phyloP scores from a whole-genome alignment of 352 stramenopile genomes.

The Pythium apleroticum region DNA sequence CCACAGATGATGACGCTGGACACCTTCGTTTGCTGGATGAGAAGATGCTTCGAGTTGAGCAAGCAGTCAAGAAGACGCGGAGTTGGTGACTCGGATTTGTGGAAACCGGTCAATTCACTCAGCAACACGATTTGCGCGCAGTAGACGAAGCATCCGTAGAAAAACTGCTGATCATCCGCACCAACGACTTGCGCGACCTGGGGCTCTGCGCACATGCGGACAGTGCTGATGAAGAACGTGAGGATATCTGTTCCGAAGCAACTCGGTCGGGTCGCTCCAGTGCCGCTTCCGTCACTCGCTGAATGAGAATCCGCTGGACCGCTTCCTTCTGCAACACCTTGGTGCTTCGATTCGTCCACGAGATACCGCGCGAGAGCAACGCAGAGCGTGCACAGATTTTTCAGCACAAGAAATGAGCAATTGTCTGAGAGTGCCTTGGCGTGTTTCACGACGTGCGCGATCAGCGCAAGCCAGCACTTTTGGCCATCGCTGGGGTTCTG shows the following conservation, averaged over 20 bases:
- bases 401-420: slow-evolving; percentile 47
- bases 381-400: slow-evolving; percentile 54
- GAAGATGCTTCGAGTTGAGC: slow-evolving; percentile 44
- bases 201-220: slow-evolving; percentile 40
- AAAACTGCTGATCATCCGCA: slow-evolving; percentile 63
- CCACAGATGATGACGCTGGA: slow-evolving; percentile 58
- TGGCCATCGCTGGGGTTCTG: slow-evolving; percentile 31
- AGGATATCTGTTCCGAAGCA: slow-evolving; percentile 63
- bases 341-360: slow-evolving; percentile 49
- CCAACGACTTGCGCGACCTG: slow-evolving; percentile 42
- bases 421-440: slow-evolving; percentile 44
- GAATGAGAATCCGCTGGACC: not conserved
- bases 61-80: slow-evolving; percentile 44
- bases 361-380: slow-evolving; percentile 60
- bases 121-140: slow-evolving; percentile 55
- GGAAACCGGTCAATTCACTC: slow-evolving; percentile 49
- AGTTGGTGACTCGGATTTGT: slow-evolving; percentile 29
- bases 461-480: slow-evolving; percentile 60
- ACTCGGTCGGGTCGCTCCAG: not conserved
- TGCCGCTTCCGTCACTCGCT: not conserved
- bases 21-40: slow-evolving; percentile 68
- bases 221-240: slow-evolving; percentile 46
- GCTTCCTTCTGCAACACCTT: slow-evolving; percentile 7
- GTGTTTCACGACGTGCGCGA: slow-evolving; percentile 53
- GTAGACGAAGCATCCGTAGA: slow-evolving; percentile 71